phyloP scores from a whole-genome alignment of 2,329 filamentous ascomycete species.

The Pestalotiopsis sp. region DNA sequence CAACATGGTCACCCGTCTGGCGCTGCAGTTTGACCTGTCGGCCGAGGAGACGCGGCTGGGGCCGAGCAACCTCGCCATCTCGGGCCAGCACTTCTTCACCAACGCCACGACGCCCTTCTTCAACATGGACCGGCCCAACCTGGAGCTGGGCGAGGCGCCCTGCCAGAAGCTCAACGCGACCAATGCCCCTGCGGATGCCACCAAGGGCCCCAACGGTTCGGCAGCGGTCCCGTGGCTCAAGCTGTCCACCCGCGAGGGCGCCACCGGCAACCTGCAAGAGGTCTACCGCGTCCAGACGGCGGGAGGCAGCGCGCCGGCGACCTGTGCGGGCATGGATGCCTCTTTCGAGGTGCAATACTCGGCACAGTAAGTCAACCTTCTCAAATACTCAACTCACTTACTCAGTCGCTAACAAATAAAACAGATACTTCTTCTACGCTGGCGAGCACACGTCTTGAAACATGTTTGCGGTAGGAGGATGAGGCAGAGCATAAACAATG shows the following conservation, averaged over 20 bases:
- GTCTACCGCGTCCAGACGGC: conserved; percentile 86
- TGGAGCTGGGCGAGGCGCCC: conserved; percentile 61
- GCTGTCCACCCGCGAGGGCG: conserved; percentile 57
- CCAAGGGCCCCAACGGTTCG: conserved; percentile 63
- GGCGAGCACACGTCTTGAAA: conserved; percentile 4
- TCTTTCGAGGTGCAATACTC: conserved; percentile 79
- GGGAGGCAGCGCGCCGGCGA: conserved; percentile 75
- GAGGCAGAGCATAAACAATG: conserved; percentile 2
- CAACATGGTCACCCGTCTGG: conserved; percentile 64
- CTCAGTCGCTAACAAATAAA: neutral
- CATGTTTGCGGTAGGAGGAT: conserved; percentile 1
- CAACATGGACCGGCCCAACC: conserved; percentile 65
- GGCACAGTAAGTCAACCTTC: conserved; percentile 69
- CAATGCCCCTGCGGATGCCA: conserved; percentile 64
- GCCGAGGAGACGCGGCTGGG: conserved; percentile 43
- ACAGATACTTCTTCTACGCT: conserved; percentile 35
- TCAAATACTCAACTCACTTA: neutral
- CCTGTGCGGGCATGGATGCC: conserved; percentile 67
- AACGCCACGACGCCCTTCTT: conserved; percentile 76
- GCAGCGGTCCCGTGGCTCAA: conserved; percentile 82
- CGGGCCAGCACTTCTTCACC: conserved; percentile 82
- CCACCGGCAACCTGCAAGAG: conserved; percentile 68
- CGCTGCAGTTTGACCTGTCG: conserved; percentile 67
- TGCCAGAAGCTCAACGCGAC: conserved; percentile 65
- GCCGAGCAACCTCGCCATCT: conserved; percentile 64